A percentile compares a stretch with the other conserved stretches of the same genome.
These are phyloP conservation scores for Colletotrichum sp. DNA, from an alignment of 2,329 filamentous ascomycete genomes.

Conservation along the genomic window DNA sequence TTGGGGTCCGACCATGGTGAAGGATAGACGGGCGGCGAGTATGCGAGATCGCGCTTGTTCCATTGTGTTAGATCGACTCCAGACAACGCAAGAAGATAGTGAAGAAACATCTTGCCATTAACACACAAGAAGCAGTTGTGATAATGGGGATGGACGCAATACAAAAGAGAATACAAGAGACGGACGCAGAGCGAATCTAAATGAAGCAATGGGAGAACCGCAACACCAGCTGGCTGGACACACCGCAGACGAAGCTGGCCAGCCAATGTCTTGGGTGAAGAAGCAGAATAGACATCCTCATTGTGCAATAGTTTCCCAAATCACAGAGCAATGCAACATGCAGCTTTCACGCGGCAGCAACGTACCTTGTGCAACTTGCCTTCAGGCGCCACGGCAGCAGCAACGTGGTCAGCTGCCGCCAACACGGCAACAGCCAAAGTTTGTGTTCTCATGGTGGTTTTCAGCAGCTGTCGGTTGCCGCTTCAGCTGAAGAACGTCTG, in stretches of 20 bases:
- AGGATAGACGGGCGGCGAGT: slow-evolving; percentile 73
- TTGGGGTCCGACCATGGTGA: slow-evolving; percentile 84
- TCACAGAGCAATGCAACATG: neutral
- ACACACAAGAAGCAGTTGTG: neutral
- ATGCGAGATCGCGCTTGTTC: slow-evolving; percentile 31
- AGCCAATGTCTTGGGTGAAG: neutral
- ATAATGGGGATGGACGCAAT: neutral
- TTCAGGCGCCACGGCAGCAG: neutral
- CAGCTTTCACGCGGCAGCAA: neutral
- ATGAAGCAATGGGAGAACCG: neutral
- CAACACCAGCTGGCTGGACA: neutral
- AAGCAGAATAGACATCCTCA: neutral
- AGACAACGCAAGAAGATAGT: neutral
- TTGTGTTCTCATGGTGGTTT: slow-evolving; percentile 3
- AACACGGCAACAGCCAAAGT: slow-evolving; percentile 6
- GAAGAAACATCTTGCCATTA: neutral
- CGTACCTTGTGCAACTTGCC: slow-evolving; percentile 13
- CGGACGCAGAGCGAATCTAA: neutral
- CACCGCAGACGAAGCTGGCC: neutral
- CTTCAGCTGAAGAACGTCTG: neutral
- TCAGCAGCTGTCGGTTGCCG: neutral
- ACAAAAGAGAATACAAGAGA: neutral
- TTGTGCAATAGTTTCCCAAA: neutral
- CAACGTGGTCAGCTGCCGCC: slow-evolving; percentile 2
- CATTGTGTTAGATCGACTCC: neutral